These are phyloP conservation scores for Trametes elegans DNA, from an alignment of 768 basidiomycete genomes.

Conservation along the genomic window DNA sequence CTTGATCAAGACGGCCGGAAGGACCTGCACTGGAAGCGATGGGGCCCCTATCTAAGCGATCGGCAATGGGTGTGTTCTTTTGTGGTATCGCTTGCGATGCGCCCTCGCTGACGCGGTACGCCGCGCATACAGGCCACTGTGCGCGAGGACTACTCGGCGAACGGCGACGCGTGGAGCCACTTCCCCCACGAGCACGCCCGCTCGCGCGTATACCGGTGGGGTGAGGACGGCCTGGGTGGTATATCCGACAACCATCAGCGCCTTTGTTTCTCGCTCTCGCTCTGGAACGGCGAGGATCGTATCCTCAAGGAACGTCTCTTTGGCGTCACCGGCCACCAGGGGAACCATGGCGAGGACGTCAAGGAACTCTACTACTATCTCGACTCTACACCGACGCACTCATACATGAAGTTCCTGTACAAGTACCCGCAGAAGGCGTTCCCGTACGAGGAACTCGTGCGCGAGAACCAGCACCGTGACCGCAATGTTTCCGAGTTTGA, in stretches of 20 bases:
- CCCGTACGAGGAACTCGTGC: constrained; percentile 92
- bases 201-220: constrained; percentile 97
- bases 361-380: constrained; percentile 99
- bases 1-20: constrained; percentile 79
- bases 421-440: constrained; percentile 93
- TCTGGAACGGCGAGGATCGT: constrained; percentile 94
- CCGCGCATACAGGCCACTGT: constrained; percentile 76
- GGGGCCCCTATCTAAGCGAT: constrained; percentile 98
- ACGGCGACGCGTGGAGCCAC: constrained; percentile 95
- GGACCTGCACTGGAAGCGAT: constrained; percentile 94
- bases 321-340: constrained; percentile 95
- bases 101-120: neutral
- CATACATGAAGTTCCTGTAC: constrained; percentile 99
- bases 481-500: constrained; percentile 91
- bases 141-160: constrained; percentile 94
- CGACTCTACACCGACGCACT: constrained; percentile 97
- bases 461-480: constrained; percentile 77
- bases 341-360: constrained; percentile 99
- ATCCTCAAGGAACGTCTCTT: constrained; percentile 97
- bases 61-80: constrained; percentile 83
- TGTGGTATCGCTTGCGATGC: neutral
- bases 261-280: constrained; percentile 82
- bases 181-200: constrained; percentile 93
- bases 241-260: constrained; percentile 97
- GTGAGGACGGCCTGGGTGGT: constrained; percentile 96